Conservation (phyloP, 148 eudicot genomes). For the Linanthus parryae region DNA sequence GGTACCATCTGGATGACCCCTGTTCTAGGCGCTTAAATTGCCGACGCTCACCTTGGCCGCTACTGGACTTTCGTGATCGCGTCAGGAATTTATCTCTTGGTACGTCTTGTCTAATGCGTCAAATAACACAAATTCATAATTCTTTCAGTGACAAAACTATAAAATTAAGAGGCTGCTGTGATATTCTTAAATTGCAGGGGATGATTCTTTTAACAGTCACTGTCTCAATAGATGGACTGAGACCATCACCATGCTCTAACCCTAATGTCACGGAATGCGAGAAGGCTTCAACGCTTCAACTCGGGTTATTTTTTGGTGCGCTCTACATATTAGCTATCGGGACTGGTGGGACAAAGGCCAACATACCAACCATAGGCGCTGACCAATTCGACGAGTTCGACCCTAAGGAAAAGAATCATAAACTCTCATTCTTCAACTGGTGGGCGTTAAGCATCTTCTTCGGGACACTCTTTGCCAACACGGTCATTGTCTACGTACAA, state of each 20-base stretch:
- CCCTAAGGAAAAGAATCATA: slow-evolving; percentile 18
- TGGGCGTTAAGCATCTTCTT: slow-evolving; percentile 67
- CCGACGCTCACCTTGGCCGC: slow-evolving; percentile 13
- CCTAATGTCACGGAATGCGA: slow-evolving; percentile 30
- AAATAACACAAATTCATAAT: no score
- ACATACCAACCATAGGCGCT: slow-evolving; percentile 75
- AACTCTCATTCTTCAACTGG: slow-evolving; percentile 50
- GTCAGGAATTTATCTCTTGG: slow-evolving; percentile 7
- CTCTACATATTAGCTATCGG: slow-evolving; percentile 71
- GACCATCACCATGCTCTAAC: slow-evolving; percentile 43
- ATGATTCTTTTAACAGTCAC: slow-evolving; percentile 62
- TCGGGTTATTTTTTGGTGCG: slow-evolving; percentile 63
- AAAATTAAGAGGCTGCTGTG: no score
- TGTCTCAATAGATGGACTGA: slow-evolving; percentile 54
- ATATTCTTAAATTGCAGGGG: slow-evolving; percentile 53
- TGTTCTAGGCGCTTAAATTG: slow-evolving; percentile 13
- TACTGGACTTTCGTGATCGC: slow-evolving; percentile 15
- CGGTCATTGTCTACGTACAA: slow-evolving; percentile 21
- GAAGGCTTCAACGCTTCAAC: slow-evolving; percentile 47
- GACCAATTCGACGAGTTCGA: slow-evolving; percentile 34
- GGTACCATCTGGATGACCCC: slow-evolving; percentile 17
- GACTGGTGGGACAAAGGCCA: slow-evolving; percentile 87
- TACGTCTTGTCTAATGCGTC: not conserved
- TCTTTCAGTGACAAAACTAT: no score
- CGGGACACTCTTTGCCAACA: slow-evolving; percentile 17